These are phyloP conservation scores for Saccharomyces eubayanus DNA, from an alignment of 805 yeast species.

Conservation along the genomic window DNA sequence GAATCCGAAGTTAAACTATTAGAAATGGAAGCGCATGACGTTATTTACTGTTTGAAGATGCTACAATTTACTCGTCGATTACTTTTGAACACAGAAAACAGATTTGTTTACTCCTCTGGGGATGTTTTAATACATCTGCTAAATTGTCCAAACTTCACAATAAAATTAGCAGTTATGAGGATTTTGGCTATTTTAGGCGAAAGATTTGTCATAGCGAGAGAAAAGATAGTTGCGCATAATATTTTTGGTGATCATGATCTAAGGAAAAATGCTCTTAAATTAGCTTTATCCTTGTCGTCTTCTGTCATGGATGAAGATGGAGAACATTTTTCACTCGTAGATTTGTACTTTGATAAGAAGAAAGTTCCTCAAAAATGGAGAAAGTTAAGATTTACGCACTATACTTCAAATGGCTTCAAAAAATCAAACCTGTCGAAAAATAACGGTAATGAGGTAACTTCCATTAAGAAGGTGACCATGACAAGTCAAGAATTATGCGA, in stretches of 20 bases:
- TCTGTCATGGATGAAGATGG: constrained; percentile 33
- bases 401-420: constrained; percentile 24
- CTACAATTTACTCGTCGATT: constrained; percentile 54
- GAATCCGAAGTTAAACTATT: constrained; percentile 40
- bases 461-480: constrained; percentile 41
- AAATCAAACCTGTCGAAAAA: background rate
- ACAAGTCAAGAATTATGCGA: constrained; percentile 50
- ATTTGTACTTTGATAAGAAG: constrained; percentile 37
- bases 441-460: constrained; percentile 7
- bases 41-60: constrained; percentile 40
- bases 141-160: constrained; percentile 49
- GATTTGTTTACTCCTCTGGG: constrained; percentile 58
- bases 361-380: constrained; percentile 51
- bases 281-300: constrained; percentile 51
- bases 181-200: constrained; percentile 55
- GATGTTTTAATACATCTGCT: constrained; percentile 53
- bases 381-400: constrained; percentile 46
- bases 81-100: constrained; percentile 60
- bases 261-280: constrained; percentile 40
- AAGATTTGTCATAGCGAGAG: constrained; percentile 39
- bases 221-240: constrained; percentile 22
- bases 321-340: constrained; percentile 39
- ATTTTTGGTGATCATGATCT: constrained; percentile 24
- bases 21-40: constrained; percentile 41
- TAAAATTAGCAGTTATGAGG: constrained; percentile 53